A percentile compares a stretch with the other conserved stretches of the same genome.
These are phyloP conservation scores for Cardamine chenopodiifolia DNA, from an alignment of 345 rosid genomes.

Conservation along the genomic window DNA sequence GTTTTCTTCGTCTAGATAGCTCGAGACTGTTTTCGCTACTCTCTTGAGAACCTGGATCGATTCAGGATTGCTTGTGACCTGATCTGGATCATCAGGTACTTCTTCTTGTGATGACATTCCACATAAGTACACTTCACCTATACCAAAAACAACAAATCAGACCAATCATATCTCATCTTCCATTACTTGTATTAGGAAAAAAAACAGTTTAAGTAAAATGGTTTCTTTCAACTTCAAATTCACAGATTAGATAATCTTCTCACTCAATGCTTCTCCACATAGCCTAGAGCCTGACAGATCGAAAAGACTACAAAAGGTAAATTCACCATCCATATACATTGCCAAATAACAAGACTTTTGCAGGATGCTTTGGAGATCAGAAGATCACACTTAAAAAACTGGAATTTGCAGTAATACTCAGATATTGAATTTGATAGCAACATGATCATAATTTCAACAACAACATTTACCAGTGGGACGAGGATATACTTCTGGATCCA, in stretches of 20 bases:
- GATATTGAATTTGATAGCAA: neutral
- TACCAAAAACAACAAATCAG: slow-evolving; percentile 7
- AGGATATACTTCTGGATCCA: slow-evolving; percentile 85
- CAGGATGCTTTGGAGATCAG: neutral
- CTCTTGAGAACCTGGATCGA: slow-evolving; percentile 70
- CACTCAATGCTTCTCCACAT: neutral
- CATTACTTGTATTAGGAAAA: neutral
- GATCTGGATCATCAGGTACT: slow-evolving; percentile 80
- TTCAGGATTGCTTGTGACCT: slow-evolving; percentile 59
- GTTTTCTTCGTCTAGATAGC: slow-evolving; percentile 62
- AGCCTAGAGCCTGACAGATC: neutral
- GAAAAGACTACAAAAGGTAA: neutral
- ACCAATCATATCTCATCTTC: neutral
- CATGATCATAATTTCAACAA: neutral
- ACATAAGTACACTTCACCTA: slow-evolving; percentile 90
- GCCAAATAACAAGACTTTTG: neutral
- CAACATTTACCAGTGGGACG: slow-evolving; percentile 64
- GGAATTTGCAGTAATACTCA: neutral
- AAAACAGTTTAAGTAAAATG: neutral
- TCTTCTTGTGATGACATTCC: slow-evolving; percentile 80
- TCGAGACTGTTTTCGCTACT: slow-evolving; percentile 72
- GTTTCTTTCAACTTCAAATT: neutral
- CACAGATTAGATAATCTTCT: neutral
- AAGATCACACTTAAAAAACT: neutral
- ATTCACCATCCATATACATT: neutral